Conservation (phyloP, 2,329 filamentous ascomycete genomes). For the Chrysoporthe deuterocubensis region DNA sequence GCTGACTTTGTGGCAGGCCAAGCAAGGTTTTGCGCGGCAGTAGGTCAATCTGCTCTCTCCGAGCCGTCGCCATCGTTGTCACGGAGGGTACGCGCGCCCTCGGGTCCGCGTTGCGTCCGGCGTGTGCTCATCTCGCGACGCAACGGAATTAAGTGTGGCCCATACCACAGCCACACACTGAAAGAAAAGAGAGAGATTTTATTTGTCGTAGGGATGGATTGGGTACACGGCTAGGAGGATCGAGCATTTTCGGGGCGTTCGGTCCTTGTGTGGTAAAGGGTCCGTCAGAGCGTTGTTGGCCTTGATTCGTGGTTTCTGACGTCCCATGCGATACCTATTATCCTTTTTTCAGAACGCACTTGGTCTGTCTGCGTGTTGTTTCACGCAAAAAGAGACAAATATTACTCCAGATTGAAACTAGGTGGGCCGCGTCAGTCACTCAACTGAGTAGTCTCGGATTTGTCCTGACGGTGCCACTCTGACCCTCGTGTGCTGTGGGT, state of each 20-base stretch:
- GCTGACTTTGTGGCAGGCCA: conserved; percentile 18
- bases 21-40: conserved; percentile 30
- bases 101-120: not conserved
- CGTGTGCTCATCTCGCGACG: not conserved
- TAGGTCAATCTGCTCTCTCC: conserved; percentile 28
- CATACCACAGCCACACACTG: not conserved
- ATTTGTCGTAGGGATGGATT: not conserved
- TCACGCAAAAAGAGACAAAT: not conserved
- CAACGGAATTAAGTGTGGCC: not conserved
- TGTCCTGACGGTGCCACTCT: not conserved
- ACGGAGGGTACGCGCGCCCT: not conserved
- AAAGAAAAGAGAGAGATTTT: not conserved
- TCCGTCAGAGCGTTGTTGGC: conserved; percentile 1
- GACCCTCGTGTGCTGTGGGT: not conserved
- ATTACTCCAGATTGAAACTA: not conserved
- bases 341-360: not conserved
- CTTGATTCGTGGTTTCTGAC: not conserved
- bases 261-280: conserved; percentile 8
- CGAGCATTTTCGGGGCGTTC: conserved; percentile 14
- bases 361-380: not conserved
- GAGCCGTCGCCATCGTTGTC: conserved; percentile 19
- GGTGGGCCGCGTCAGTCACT: not conserved
- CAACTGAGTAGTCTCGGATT: not conserved
- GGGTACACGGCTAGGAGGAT: not conserved
- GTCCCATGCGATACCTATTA: not conserved